Percentiles rank a stretch among this genome's conserved stretches.
phyloP scores from a whole-genome alignment of 1,284 basidiomycete species.

The Austroboletus rostrupii region DNA sequence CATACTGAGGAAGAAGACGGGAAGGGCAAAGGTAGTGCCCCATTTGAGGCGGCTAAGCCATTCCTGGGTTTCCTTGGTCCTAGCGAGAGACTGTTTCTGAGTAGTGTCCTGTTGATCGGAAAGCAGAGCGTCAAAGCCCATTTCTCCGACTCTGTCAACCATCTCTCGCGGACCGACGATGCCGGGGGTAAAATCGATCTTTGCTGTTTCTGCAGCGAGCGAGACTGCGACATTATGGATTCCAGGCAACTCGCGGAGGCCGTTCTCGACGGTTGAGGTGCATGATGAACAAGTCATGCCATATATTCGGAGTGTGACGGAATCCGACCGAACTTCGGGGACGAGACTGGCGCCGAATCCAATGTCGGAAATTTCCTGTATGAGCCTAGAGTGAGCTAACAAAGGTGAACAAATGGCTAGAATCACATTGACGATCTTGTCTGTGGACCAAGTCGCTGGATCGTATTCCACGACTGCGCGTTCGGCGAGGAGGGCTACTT shows the following conservation, averaged over 20 bases:
- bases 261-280: slow-evolving; percentile 72
- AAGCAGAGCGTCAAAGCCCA: slow-evolving; percentile 90
- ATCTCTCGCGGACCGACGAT: slow-evolving; percentile 79
- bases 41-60: slow-evolving; percentile 84
- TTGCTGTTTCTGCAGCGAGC: slow-evolving; percentile 68
- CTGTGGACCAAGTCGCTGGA: slow-evolving; percentile 72
- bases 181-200: slow-evolving; percentile 73
- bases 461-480: slow-evolving; percentile 90
- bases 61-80: slow-evolving; percentile 87
- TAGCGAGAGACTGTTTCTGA: slow-evolving; percentile 86
- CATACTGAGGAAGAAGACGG: slow-evolving; percentile 94
- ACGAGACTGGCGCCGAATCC: slow-evolving; percentile 86
- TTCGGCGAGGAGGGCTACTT: slow-evolving; percentile 93
- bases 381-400: slow-evolving; percentile 10
- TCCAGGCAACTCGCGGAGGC: slow-evolving; percentile 70
- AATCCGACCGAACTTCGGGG: slow-evolving; percentile 58
- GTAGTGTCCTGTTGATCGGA: slow-evolving; percentile 80
- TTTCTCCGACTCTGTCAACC: slow-evolving; percentile 82
- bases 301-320: slow-evolving; percentile 73
- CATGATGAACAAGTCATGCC: slow-evolving; percentile 92
- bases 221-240: slow-evolving; percentile 72
- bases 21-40: slow-evolving; percentile 79
- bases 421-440: slow-evolving; percentile 73
- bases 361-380: slow-evolving; percentile 85
- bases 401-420: background rate